phyloP scores from a whole-genome alignment of 352 stramenopile species.

The Stramenopiles sp. region DNA sequence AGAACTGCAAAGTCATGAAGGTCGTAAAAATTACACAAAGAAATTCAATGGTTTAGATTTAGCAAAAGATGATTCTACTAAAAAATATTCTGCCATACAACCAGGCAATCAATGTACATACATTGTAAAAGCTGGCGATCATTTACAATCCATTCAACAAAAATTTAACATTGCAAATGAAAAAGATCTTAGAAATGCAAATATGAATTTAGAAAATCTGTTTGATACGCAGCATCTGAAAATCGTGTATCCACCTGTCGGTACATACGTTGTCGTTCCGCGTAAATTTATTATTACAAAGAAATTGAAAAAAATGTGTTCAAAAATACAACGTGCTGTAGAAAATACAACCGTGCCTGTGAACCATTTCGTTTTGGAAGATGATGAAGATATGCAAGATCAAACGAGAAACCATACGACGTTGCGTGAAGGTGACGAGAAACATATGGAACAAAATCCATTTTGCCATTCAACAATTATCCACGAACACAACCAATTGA shows the following conservation, averaged over 20 bases:
- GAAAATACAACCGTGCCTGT: neutral
- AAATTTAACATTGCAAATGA: neutral
- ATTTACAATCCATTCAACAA: neutral
- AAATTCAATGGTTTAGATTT: too few relatives aligned
- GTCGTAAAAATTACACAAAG: neutral
- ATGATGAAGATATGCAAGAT: too few relatives aligned
- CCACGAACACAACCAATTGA: too few relatives aligned
- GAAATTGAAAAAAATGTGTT: neutral
- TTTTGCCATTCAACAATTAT: too few relatives aligned
- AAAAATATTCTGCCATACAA: neutral
- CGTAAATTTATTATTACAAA: neutral
- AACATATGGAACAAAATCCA: too few relatives aligned
- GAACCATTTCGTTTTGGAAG: too few relatives aligned
- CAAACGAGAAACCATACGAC: too few relatives aligned
- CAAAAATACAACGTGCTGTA: neutral
- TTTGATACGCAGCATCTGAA: neutral
- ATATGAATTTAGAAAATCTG: neutral
- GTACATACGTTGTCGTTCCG: neutral
- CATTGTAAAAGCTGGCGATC: neutral
- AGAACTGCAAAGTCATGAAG: neutral
- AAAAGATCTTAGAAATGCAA: neutral
- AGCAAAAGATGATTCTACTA: too few relatives aligned
- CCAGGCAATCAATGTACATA: neutral
- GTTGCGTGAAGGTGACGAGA: too few relatives aligned
- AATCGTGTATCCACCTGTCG: neutral